Evolutionary conservation across 2,329 filamentous ascomycete species (phyloP).

Genomic region (Talaromyces pinophilus): DNA sequence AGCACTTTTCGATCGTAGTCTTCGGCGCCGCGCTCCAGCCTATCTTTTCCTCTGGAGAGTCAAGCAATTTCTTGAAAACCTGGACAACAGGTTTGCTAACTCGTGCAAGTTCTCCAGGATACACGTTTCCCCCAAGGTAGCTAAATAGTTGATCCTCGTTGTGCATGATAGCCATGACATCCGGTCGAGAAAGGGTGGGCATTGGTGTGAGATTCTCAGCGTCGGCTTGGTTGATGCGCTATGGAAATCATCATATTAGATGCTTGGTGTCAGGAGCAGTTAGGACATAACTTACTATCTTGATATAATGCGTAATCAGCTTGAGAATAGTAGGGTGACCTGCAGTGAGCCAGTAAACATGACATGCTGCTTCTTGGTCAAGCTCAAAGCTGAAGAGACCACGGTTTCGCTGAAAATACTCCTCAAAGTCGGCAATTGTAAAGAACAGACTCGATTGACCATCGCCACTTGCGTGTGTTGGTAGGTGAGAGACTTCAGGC

Average conservation of each 20-base stretch:
- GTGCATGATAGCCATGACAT: conserved; percentile 1
- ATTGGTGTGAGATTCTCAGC: neutral
- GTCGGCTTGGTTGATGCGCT: neutral
- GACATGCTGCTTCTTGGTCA: neutral
- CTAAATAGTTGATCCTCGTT: neutral
- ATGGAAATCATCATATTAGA: neutral
- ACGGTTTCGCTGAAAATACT: neutral
- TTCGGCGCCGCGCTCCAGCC: conserved; percentile 3
- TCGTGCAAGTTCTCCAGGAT: conserved; percentile 14
- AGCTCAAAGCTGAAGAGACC: neutral
- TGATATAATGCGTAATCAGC: conserved; percentile 4
- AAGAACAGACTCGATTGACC: conserved; percentile 9
- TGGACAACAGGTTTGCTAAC: neutral
- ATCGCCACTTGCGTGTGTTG: conserved; percentile 2
- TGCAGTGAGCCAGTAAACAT: conserved; percentile 14
- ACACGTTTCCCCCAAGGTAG: conserved; percentile 12
- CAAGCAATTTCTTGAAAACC: conserved; percentile 16
- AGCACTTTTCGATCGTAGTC: conserved; percentile 12
- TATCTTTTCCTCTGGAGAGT: conserved; percentile 8
- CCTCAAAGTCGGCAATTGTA: conserved; percentile 3
- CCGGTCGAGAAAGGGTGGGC: neutral
- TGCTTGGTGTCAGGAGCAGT: neutral
- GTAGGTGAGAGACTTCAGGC: conserved; percentile 17
- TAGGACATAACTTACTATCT: neutral
- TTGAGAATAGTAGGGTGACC: conserved; percentile 4